These are phyloP conservation scores for Yamadazyma atmosphaerica DNA, from an alignment of 1,139 yeast genomes.

Conservation along the genomic window DNA sequence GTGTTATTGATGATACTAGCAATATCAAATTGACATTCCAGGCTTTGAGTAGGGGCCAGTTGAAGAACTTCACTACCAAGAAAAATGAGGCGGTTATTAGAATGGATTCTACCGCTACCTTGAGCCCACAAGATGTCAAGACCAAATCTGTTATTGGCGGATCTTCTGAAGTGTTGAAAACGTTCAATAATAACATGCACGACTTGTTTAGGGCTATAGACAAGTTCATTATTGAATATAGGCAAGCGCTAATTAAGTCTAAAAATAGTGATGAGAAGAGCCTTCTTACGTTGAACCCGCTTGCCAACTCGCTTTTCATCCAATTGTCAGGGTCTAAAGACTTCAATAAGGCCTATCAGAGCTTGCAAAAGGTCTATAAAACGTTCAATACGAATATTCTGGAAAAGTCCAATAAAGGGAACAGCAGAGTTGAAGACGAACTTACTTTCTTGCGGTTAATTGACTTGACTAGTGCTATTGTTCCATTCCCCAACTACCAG, in stretches of 20 bases:
- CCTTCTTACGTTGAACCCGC: slow-evolving; percentile 56
- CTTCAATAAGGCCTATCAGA: slow-evolving; percentile 40
- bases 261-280: slow-evolving; percentile 21
- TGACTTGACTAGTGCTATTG: slow-evolving; percentile 57
- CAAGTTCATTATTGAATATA: slow-evolving; percentile 42
- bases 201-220: slow-evolving; percentile 43
- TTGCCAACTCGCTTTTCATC: slow-evolving; percentile 58
- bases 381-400: slow-evolving; percentile 13
- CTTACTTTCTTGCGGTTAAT: slow-evolving; percentile 39
- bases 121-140: slow-evolving; percentile 9
- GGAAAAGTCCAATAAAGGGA: slow-evolving; percentile 19
- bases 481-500: slow-evolving; percentile 57
- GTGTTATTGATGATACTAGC: slow-evolving; percentile 47
- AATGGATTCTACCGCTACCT: slow-evolving; percentile 24
- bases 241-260: slow-evolving; percentile 22
- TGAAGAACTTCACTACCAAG: slow-evolving; percentile 14
- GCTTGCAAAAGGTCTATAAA: slow-evolving; percentile 35
- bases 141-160: background rate
- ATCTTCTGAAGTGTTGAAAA: slow-evolving; percentile 18
- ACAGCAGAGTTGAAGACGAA: slow-evolving; percentile 22
- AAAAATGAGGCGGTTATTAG: slow-evolving; percentile 32
- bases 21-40: slow-evolving; percentile 51
- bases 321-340: slow-evolving; percentile 53
- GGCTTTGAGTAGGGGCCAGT: slow-evolving; percentile 51
- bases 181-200: slow-evolving; percentile 24